Base-by-base conservation (phyloP, 2,329 filamentous ascomycete genomes). In the Aureobasidium sp. region DNA sequence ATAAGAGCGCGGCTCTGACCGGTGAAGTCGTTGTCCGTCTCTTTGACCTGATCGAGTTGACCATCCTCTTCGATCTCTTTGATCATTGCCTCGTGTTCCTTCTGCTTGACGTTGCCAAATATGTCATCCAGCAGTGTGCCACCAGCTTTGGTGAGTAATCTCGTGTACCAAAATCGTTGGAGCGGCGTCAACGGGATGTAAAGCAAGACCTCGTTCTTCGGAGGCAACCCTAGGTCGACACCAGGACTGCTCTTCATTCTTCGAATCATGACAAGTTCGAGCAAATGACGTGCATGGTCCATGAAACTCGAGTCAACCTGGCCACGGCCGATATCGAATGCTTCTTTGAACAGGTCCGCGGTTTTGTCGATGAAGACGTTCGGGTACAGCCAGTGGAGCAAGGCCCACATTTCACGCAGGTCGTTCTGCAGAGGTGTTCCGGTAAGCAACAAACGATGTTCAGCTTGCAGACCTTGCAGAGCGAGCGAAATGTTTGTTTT, bases 361-460 rank as follows among this genome's bases (percentile, higher is more conserved):
- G 82, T 84, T 36, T 79, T 78, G 1, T 73, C 68, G 0, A 74
- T 74, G 67, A 85, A 85, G 0, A 85, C 77, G n/a, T 84, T 79
- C 0, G 82, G 82, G 45, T 81, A 82, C 0, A 85, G 73, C 80
- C 81, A 85, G 54, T 82, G 79, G 0, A 85, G 71, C 1, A 85
- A 70, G 0, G 81, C 78, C 82, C 82, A 85, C 63, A 84, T 73
- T 66, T 85, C 82, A 1, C 73, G 71, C 0, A 85, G 70, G 59
- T 85, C 81, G 63, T 85, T 85, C 62, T 85, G 83, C 0, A 85
- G 72, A 0, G 82, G 83, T 0, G 83, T 85, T 3, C 77, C 80
- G 0, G 79, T 82, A 4, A 83, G 67, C 1, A 82, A 76, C 9
- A 82, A 69, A 8, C 79, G 78, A 62, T 76, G 78, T 51, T 82